These are phyloP conservation scores for Setomelanomma holmii DNA, from an alignment of 2,329 filamentous ascomycete species.

Conservation along the genomic window DNA sequence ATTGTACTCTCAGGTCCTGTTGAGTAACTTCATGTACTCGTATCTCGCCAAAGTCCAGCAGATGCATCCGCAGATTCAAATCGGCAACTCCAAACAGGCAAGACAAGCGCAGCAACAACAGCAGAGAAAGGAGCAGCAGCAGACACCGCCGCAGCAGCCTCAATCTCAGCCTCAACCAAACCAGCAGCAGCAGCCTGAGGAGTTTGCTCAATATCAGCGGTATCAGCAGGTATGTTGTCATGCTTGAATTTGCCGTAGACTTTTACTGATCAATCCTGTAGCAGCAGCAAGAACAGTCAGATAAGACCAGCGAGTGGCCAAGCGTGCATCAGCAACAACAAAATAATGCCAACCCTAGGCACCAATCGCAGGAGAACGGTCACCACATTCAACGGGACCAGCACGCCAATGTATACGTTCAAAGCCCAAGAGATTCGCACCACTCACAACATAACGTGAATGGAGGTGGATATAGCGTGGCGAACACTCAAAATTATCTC, in stretches of 20 bases:
- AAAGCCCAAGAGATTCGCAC: constrained; percentile 40
- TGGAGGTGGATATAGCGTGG: constrained; percentile 46
- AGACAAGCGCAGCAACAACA: constrained; percentile 64
- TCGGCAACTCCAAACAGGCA: constrained; percentile 79
- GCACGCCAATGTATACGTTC: constrained; percentile 29
- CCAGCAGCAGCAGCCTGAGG: constrained; percentile 46
- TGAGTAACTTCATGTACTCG: constrained; percentile 99
- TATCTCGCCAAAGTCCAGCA: constrained; percentile 98
- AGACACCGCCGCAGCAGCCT: constrained; percentile 54
- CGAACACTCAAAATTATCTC: constrained; percentile 46
- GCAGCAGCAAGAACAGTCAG: constrained; percentile 30
- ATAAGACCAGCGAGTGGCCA: constrained; percentile 32
- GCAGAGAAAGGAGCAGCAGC: constrained; percentile 47
- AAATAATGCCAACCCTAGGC: constrained; percentile 5
- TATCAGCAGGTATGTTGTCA: constrained; percentile 47
- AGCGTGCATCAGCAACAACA: constrained; percentile 22
- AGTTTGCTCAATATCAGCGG: constrained; percentile 49
- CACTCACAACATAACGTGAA: constrained; percentile 39
- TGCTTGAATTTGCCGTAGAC: no score
- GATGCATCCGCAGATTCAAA: constrained; percentile 95
- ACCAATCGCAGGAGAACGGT: constrained; percentile 19
- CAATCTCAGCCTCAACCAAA: constrained; percentile 38
- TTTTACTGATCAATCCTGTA: constrained; percentile 18
- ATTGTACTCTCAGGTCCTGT: constrained; percentile 89
- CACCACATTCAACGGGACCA: constrained; percentile 16